Evolutionary conservation across 768 basidiomycete genomes (phyloP).

Genomic region (Cystobasidium onofrii): DNA sequence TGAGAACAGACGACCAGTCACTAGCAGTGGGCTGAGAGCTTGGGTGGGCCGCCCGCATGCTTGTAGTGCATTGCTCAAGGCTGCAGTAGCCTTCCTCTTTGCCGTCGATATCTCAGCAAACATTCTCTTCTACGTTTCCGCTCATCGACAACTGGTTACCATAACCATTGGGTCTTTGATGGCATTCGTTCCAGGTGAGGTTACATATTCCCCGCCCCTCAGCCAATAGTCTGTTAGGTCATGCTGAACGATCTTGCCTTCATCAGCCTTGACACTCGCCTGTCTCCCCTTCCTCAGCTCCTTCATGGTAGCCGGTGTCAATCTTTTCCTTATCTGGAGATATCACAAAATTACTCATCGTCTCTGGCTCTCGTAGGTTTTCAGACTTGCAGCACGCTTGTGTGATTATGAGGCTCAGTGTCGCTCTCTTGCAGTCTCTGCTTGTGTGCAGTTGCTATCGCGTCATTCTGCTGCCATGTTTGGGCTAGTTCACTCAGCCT

Average conservation of each 20-base stretch:
- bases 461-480: background rate
- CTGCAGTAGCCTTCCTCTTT: background rate
- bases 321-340: background rate
- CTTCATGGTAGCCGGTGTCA: background rate
- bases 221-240: too few relatives aligned
- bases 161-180: background rate
- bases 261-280: background rate
- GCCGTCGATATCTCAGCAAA: background rate
- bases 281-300: background rate
- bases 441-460: background rate
- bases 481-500: background rate
- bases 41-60: too few relatives aligned
- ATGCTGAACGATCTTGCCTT: too few relatives aligned
- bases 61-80: background rate
- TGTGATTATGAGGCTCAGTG: background rate
- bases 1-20: too few relatives aligned
- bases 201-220: too few relatives aligned
- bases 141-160: background rate
- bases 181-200: background rate
- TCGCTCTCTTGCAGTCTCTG: background rate
- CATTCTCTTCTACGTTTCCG: background rate
- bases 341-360: background rate
- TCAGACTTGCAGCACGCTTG: background rate
- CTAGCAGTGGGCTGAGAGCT: too few relatives aligned
- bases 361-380: background rate